These are phyloP conservation scores for Batkoa obscura DNA, from an alignment of 371 early-diverging fungal species.

Conservation along the genomic window DNA sequence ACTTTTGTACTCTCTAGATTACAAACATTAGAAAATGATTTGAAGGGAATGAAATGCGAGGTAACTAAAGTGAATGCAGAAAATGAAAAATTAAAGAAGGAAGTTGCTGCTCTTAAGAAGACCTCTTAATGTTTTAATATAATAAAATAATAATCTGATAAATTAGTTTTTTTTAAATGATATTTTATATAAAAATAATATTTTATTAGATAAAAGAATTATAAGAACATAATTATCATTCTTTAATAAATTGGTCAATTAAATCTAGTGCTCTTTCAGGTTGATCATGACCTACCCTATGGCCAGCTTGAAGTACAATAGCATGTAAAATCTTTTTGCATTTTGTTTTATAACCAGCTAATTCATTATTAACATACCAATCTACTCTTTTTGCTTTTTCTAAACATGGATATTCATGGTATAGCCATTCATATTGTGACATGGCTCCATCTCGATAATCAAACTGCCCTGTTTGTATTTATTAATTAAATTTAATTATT, in stretches of 20 bases:
- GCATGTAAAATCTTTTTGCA: slow-evolving; percentile 21
- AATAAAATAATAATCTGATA: no score
- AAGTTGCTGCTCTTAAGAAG: no score
- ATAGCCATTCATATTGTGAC: slow-evolving; percentile 24
- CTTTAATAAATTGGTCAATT: not conserved
- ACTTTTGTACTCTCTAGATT: no score
- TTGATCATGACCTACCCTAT: slow-evolving; percentile 9
- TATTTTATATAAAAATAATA: no score
- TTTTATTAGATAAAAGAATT: no score
- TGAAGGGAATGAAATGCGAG: no score
- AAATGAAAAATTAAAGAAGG: no score
- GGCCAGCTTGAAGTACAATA: slow-evolving; percentile 35
- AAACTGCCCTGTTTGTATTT: slow-evolving; percentile 16
- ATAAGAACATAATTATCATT: no score
- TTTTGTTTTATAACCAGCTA: slow-evolving; percentile 30
- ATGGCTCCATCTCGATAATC: slow-evolving; percentile 47
- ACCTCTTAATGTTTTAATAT: no score
- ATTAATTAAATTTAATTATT: slow-evolving; percentile 10
- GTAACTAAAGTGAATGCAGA: no score
- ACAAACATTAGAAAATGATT: no score
- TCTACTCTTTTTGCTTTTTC: slow-evolving; percentile 12
- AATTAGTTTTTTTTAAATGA: no score
- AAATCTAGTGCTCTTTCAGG: not conserved
- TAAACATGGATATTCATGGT: slow-evolving; percentile 11
- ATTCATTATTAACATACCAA: slow-evolving; percentile 19